Percentiles rank a stretch among this genome's conserved stretches.
phyloP scores from a whole-genome alignment of 164 flowering plant genomes.

The Brasenia schreberi region DNA sequence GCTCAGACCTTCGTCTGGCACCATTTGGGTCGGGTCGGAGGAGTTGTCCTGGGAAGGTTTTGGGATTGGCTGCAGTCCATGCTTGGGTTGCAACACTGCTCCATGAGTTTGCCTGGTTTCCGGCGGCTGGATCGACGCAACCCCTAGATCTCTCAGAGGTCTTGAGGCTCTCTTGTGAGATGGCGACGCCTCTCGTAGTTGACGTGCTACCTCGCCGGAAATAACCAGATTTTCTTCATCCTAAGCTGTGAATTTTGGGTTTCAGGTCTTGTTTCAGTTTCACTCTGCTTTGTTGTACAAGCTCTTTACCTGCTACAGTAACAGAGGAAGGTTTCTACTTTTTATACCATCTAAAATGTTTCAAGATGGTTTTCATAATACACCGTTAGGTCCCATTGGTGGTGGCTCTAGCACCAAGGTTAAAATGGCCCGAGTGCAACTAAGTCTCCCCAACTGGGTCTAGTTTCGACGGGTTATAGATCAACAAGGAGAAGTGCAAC shows the following conservation, averaged over 20 bases:
- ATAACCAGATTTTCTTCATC: background rate
- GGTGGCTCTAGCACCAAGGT: too few species aligned
- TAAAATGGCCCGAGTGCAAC: too few species aligned
- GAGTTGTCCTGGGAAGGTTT: slow-evolving; percentile 51
- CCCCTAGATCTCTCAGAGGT: slow-evolving; percentile 38
- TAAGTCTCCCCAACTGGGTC: too few species aligned
- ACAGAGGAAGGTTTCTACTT: too few species aligned
- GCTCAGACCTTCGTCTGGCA: slow-evolving; percentile 57
- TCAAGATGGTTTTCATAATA: too few species aligned
- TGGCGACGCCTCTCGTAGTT: slow-evolving; percentile 31
- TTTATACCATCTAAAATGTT: too few species aligned
- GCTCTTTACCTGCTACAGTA: too few species aligned
- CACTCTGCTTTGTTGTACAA: too few species aligned
- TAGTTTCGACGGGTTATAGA: too few species aligned
- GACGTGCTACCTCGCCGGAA: slow-evolving; percentile 16
- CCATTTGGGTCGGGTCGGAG: slow-evolving; percentile 71
- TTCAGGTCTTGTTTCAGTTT: background rate
- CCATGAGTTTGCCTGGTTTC: slow-evolving; percentile 38
- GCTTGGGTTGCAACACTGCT: slow-evolving; percentile 49
- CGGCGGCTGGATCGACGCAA: slow-evolving; percentile 2
- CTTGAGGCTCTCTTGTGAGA: slow-evolving; percentile 44
- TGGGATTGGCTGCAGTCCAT: slow-evolving; percentile 39
- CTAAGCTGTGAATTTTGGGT: background rate
- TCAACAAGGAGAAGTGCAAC: too few species aligned
- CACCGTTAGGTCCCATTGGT: too few species aligned